phyloP scores from a whole-genome alignment of 1,139 yeast species.

The Cylindricascospora bacillispora region DNA sequence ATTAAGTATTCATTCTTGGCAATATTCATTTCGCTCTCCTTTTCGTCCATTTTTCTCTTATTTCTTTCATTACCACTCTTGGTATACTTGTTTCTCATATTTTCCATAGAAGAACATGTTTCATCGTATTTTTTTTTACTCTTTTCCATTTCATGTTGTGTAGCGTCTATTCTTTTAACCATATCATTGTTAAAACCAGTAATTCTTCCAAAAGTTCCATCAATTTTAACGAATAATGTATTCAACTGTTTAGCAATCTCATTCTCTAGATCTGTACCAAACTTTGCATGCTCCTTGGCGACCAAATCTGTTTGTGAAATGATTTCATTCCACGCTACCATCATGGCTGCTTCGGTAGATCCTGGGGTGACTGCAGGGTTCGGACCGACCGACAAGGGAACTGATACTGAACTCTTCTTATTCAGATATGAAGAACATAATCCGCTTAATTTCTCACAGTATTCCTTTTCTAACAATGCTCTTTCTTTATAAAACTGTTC shows the following conservation, averaged over 20 bases:
- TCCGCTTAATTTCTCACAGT: conserved; percentile 52
- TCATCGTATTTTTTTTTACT: conserved; percentile 68
- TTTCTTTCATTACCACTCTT: conserved; percentile 41
- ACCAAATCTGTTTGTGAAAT: conserved; percentile 74
- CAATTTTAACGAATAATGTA: conserved; percentile 41
- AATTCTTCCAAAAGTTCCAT: conserved; percentile 43
- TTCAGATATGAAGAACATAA: conserved; percentile 61
- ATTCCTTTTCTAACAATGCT: conserved; percentile 70
- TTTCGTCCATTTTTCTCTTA: conserved; percentile 45
- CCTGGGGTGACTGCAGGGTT: conserved; percentile 90
- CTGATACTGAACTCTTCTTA: conserved; percentile 58
- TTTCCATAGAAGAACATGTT: conserved; percentile 70
- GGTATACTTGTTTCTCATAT: conserved; percentile 60
- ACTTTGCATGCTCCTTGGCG: conserved; percentile 50
- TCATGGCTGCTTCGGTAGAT: conserved; percentile 78
- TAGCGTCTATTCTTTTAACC: conserved; percentile 41
- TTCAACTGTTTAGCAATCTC: conserved; percentile 54
- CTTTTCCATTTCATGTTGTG: conserved; percentile 56
- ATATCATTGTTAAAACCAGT: conserved; percentile 48
- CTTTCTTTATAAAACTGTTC: conserved; percentile 78
- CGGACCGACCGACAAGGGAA: conserved; percentile 77
- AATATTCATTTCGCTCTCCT: conserved; percentile 70
- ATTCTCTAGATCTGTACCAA: conserved; percentile 49
- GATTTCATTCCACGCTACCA: conserved; percentile 90
- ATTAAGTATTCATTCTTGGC: conserved; percentile 76